Evolutionary conservation across 495 filamentous ascomycete species (phyloP), one percentile per base, ranked within the genome.

Genomic region (Penicillium salamii): DNA sequence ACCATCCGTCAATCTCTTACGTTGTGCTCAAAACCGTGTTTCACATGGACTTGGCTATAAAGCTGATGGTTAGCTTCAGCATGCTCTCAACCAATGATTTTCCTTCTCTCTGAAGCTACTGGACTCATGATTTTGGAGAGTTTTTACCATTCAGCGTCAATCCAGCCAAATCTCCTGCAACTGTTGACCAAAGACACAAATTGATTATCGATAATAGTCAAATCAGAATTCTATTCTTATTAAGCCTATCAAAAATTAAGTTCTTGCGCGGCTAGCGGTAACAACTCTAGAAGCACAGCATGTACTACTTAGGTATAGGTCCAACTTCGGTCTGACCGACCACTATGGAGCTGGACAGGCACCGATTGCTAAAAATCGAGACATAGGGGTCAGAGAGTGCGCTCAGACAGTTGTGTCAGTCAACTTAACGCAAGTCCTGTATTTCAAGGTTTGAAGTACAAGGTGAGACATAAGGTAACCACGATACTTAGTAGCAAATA

Each of bases 281-380:
- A n/a, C n/a, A n/a, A n/a, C n/a, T n/a, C n/a, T n/a, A 53, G 33
- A 39, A 26, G 14, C 38, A 55, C 43, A 43, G 14, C 55, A 59
- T 35, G 36, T 21, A 21, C n/a, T n/a, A 28, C 13, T 41, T 14
- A 8, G 9, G 15, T 34, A 28, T 21, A 15, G n/a, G n/a, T n/a
- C 15, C 29, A 23, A 7, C 23, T 21, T 39, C 7, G 37, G 12
- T 48, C 24, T 23, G 18, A 31, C 17, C 2, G 6, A 23, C 20
- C 13, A 17, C 11, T 6, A 13, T 17, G 5, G 18, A 14, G 42
- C 42, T 33, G 18, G 18, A 36, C 45, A 40, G 46, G 34, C 34
- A 37, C 39, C 33, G 6, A 11, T 9, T 23, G 6, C 19, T 23
- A 23, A 12, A 14, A 4, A 26, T 26, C 23, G 8, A 23, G 7